Base-by-base conservation (phyloP, 2,329 filamentous ascomycete genomes). In the Fusarium succisae region DNA sequence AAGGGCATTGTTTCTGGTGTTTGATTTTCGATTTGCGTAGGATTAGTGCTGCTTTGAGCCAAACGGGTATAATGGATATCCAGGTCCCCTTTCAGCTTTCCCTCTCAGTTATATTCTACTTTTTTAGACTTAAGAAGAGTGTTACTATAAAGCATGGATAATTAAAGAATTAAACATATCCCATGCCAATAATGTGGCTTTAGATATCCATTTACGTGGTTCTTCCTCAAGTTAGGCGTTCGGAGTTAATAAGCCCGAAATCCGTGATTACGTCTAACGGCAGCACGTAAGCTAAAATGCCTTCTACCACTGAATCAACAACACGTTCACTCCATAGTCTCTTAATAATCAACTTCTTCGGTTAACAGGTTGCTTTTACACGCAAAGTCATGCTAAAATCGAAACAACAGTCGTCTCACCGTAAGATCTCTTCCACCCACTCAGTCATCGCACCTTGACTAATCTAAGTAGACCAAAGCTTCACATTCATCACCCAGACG, bases 401-500 rank as follows among this genome's bases (percentile, higher is more conserved):
- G 24, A 54, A 35, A 5, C 45, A 18, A 18, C 41, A 45, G 12
- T 20, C 55, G 1, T 8, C 50, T 6, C 26, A 20, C 26, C 38
- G 69, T 63, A 57, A 18, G 45, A 12, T 35, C 17, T 6, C 13
- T 13, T 2, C 12, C 12, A 2, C 3, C 1, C 14, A 18, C 1
- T 1, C 5, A 30, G 10, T 12, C 28, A 45, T 3, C 6, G 18
- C 4, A n/a, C 3, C 1, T 53, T 11, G 3, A 1, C 58, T 72
- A 20, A 72, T 9, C 2, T 1, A 10, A 14, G 8, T 30, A 66
- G 61, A 48, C 17, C 48, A 39, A 28, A 60, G n/a, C 2, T 35
- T 76, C 6, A 24, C 65, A 20, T 76, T 76, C 43, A 38, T 76
- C 28, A 9, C 61, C 22, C 62, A 55, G 3, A 72, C 62, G 1